A percentile compares a stretch with the other conserved stretches of the same genome.
phyloP scores from a whole-genome alignment of 169 alveolate species.

The Plasmodium gonderi region DNA sequence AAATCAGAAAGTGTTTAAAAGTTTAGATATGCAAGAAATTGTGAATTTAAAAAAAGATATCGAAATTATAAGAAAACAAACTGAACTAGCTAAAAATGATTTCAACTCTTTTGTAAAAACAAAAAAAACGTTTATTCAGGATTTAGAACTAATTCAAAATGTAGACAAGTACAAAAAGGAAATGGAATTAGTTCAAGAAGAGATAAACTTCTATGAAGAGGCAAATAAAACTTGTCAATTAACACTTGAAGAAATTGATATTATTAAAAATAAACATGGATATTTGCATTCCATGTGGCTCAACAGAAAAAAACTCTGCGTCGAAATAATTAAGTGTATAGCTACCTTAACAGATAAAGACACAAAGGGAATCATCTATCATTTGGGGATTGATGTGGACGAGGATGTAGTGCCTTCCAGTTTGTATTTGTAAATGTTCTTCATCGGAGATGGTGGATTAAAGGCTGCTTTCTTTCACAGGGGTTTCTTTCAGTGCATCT shows the following conservation, averaged over 20 bases:
- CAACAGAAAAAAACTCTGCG: conserved; percentile 35
- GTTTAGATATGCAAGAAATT: conserved; percentile 36
- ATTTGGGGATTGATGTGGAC: conserved; percentile 65
- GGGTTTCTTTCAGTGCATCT: no score
- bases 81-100: conserved; percentile 36
- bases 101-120: conserved; percentile 31
- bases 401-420: conserved; percentile 48
- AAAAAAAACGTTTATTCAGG: conserved; percentile 53
- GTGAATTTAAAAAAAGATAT: conserved; percentile 40
- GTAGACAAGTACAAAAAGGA: conserved; percentile 15
- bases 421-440: conserved; percentile 14
- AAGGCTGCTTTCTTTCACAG: no score
- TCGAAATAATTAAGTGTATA: conserved; percentile 61
- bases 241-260: conserved; percentile 49
- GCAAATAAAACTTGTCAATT: conserved; percentile 46
- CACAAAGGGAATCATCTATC: conserved; percentile 57
- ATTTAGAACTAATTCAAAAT: conserved; percentile 51
- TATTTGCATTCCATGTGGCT: conserved; percentile 61
- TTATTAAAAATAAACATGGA: conserved; percentile 58
- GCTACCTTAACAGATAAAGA: conserved; percentile 71
- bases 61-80: conserved; percentile 22
- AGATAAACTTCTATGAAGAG: conserved; percentile 22
- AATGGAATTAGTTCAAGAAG: conserved; percentile 20
- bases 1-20: conserved; percentile 80
- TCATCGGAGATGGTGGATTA: no score